phyloP scores from a whole-genome alignment of 495 filamentous ascomycete genomes.

The Chaetomidium leptoderma region DNA sequence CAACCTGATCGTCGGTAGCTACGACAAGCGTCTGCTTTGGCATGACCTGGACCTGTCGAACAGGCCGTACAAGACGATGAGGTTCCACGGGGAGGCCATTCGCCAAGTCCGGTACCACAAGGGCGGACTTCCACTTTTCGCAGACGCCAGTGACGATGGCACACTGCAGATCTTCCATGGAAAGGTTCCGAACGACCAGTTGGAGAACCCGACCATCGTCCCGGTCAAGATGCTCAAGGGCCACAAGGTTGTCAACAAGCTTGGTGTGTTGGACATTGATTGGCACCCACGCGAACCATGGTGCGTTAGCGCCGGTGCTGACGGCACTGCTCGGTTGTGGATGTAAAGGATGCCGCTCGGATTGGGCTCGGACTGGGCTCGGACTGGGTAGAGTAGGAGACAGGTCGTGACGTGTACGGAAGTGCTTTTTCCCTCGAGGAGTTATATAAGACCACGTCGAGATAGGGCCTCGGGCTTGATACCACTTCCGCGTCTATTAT shows the following conservation, averaged over 20 bases:
- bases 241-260: conserved; percentile 71
- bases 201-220: conserved; percentile 94
- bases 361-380: neutral
- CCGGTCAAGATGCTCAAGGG: conserved; percentile 91
- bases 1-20: conserved; percentile 88
- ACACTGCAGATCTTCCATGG: conserved; percentile 94
- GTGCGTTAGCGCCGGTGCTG: conserved; percentile 89
- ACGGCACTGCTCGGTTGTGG: conserved; percentile 64
- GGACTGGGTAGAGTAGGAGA: neutral
- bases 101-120: conserved; percentile 81
- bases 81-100: conserved; percentile 90
- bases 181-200: conserved; percentile 84
- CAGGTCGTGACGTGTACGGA: conserved; percentile 15
- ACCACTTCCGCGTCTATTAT: neutral
- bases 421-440: neutral
- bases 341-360: conserved; percentile 29
- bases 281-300: conserved; percentile 93
- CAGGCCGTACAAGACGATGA: conserved; percentile 88
- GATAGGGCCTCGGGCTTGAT: conserved; percentile 5
- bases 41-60: conserved; percentile 91
- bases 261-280: conserved; percentile 89
- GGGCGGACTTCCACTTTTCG: conserved; percentile 80
- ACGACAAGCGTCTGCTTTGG: conserved; percentile 92
- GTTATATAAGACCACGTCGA: neutral
- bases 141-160: conserved; percentile 89